Evolutionary conservation across 768 basidiomycete genomes (phyloP).

Genomic region (Tulasnella sp.): DNA sequence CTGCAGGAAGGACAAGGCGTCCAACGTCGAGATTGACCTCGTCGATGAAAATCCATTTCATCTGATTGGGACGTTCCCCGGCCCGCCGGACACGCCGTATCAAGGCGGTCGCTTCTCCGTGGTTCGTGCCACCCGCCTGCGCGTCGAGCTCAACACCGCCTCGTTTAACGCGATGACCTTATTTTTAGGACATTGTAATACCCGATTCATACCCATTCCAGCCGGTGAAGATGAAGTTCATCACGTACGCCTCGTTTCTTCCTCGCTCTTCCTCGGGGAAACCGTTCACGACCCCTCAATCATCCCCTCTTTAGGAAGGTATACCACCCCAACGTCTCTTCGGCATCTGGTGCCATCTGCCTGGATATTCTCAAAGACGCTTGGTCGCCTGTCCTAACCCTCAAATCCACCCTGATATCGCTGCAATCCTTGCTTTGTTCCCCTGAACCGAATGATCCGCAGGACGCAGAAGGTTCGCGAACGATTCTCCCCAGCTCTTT

Average conservation of each 20-base stretch:
- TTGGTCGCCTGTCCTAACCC: slow-evolving; percentile 93
- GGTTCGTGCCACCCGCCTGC: slow-evolving; percentile 47
- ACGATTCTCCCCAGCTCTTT: neutral
- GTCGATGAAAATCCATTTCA: slow-evolving; percentile 89
- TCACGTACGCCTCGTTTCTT: slow-evolving; percentile 49
- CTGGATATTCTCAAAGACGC: slow-evolving; percentile 62
- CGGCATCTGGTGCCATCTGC: slow-evolving; percentile 52
- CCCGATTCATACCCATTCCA: slow-evolving; percentile 90
- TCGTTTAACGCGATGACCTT: neutral
- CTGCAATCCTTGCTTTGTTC: slow-evolving; percentile 89
- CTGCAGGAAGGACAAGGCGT: slow-evolving; percentile 92
- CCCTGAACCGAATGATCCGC: slow-evolving; percentile 93
- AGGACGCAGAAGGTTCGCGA: slow-evolving; percentile 73
- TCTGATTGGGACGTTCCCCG: slow-evolving; percentile 84
- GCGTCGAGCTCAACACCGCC: slow-evolving; percentile 11
- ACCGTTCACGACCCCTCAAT: neutral
- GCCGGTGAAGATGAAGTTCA: slow-evolving; percentile 97
- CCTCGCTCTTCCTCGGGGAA: neutral
- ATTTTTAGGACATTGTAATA: slow-evolving; percentile 77
- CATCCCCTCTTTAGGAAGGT: slow-evolving; percentile 52
- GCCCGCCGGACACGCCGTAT: slow-evolving; percentile 91
- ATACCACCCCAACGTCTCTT: slow-evolving; percentile 94
- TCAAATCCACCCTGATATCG: slow-evolving; percentile 94
- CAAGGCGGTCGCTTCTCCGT: slow-evolving; percentile 89
- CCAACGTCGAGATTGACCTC: slow-evolving; percentile 80